These are phyloP conservation scores for Oenanthe javanica DNA, from an alignment of 140 eudicot species.

Conservation along the genomic window DNA sequence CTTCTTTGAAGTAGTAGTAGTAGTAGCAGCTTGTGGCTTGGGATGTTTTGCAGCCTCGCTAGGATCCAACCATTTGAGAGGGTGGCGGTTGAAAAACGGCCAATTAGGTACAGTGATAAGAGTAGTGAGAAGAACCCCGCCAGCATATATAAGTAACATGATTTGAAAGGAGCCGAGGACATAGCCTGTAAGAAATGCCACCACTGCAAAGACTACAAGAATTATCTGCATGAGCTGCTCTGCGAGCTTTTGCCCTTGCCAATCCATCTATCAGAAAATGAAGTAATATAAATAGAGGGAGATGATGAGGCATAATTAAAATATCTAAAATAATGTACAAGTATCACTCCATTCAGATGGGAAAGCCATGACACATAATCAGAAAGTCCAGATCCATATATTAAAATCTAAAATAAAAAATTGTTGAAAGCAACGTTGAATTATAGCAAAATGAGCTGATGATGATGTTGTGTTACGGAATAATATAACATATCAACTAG, in stretches of 20 bases:
- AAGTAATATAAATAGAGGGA: neutral
- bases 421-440: neutral
- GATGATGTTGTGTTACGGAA: too few species aligned
- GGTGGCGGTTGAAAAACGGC: slow-evolving; percentile 64
- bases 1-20: slow-evolving; percentile 46
- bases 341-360: neutral
- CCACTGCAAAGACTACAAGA: slow-evolving; percentile 50
- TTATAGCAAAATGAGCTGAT: neutral
- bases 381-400: neutral
- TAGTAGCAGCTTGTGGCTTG: slow-evolving; percentile 42
- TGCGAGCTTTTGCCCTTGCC: slow-evolving; percentile 90
- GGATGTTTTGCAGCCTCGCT: slow-evolving; percentile 61
- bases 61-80: slow-evolving; percentile 74
- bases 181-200: slow-evolving; percentile 60
- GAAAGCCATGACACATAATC: neutral
- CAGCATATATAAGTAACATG: slow-evolving; percentile 58
- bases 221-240: slow-evolving; percentile 79
- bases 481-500: too few species aligned
- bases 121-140: slow-evolving; percentile 55
- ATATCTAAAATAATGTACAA: neutral
- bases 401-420: neutral
- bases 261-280: slow-evolving; percentile 51
- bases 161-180: slow-evolving; percentile 54
- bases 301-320: neutral
- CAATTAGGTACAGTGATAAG: slow-evolving; percentile 63